phyloP scores from a whole-genome alignment of 202 grass and related monocot species.

The Panicum hallii region DNA sequence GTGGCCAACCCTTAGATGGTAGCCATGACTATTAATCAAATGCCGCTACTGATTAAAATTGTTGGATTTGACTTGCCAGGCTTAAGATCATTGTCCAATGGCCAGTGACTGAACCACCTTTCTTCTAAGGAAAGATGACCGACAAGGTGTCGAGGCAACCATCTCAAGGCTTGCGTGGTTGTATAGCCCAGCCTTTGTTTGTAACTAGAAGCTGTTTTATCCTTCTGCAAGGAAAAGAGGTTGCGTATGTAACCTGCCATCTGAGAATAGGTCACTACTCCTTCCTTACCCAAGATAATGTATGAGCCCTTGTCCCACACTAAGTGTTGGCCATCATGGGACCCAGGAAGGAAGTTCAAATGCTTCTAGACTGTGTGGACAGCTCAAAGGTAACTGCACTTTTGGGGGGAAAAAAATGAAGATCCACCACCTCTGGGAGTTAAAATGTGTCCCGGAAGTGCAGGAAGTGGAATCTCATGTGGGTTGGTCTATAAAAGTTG shows the following conservation, averaged over 20 bases:
- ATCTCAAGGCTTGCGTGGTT: neutral
- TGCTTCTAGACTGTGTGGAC: conserved; percentile 60
- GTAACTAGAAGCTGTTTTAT: neutral
- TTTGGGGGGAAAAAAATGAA: conserved; percentile 22
- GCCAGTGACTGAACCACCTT: neutral
- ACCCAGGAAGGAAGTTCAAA: conserved; percentile 57
- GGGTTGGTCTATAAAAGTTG: conserved; percentile 64
- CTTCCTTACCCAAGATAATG: conserved; percentile 42
- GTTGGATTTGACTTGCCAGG: neutral
- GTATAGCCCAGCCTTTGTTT: too few relatives aligned
- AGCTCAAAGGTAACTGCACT: conserved; percentile 51
- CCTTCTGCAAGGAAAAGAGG: neutral
- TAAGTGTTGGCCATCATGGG: conserved; percentile 66
- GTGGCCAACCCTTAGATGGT: neutral
- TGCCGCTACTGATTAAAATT: neutral
- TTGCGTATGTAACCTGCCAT: neutral
- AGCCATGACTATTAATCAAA: neutral
- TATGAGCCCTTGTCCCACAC: conserved; percentile 51
- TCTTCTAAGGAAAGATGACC: too few relatives aligned
- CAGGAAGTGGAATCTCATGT: conserved; percentile 70
- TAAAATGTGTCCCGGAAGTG: conserved; percentile 46
- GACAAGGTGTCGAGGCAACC: neutral
- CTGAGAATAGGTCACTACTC: neutral
- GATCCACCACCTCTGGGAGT: conserved; percentile 44
- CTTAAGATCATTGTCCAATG: too few relatives aligned